phyloP scores from a whole-genome alignment of 148 eudicot species.

The Fagopyrum homotropicum region DNA sequence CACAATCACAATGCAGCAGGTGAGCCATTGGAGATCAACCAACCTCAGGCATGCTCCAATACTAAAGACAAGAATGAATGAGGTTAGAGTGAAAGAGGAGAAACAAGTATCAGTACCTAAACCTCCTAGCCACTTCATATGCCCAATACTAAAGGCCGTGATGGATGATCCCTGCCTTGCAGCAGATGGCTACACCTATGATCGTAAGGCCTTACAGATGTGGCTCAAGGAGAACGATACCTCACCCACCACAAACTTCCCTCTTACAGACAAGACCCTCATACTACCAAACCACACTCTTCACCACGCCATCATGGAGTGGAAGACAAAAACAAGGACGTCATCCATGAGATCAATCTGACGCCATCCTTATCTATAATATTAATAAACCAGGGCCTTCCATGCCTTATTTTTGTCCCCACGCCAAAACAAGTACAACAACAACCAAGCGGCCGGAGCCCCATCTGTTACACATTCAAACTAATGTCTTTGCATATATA shows the following conservation, averaged over 20 bases:
- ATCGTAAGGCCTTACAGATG: slow-evolving; percentile 60
- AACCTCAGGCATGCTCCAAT: slow-evolving; percentile 22
- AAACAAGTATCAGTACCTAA: neutral
- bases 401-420: too few species aligned
- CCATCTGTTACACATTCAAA: too few species aligned
- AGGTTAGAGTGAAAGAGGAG: too few species aligned
- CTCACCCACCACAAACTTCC: slow-evolving; percentile 71
- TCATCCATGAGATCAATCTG: neutral
- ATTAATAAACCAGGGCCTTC: too few species aligned
- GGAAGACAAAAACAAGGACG: slow-evolving; percentile 43
- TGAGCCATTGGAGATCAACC: slow-evolving; percentile 15
- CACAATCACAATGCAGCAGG: slow-evolving; percentile 20
- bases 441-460: too few species aligned
- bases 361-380: neutral
- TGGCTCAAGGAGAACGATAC: slow-evolving; percentile 63
- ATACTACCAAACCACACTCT: slow-evolving; percentile 67
- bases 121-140: slow-evolving; percentile 70
- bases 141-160: slow-evolving; percentile 77
- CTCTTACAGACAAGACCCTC: slow-evolving; percentile 44
- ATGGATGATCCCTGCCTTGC: slow-evolving; percentile 90
- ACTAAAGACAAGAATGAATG: too few species aligned
- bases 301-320: slow-evolving; percentile 60
- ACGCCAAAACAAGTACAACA: too few species aligned
- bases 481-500: too few species aligned
- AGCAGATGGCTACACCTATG: slow-evolving; percentile 84